Evolutionary conservation across 2,329 filamentous ascomycete species (phyloP).

Genomic region (Colletotrichum destructivum): DNA sequence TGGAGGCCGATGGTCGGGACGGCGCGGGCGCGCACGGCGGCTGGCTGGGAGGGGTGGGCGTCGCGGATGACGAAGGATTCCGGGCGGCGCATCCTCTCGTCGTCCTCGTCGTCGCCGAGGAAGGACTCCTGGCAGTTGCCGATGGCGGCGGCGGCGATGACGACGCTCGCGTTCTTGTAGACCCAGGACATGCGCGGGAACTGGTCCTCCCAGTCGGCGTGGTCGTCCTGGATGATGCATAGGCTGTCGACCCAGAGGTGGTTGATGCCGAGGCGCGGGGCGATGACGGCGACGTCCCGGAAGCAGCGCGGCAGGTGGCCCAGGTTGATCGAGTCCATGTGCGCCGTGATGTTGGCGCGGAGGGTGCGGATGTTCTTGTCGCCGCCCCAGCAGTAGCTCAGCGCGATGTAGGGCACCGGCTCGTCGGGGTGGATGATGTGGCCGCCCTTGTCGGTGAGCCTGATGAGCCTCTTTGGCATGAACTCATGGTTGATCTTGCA

Average conservation of each 20-base stretch:
- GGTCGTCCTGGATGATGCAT: slow-evolving; percentile 49
- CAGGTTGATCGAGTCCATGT: slow-evolving; percentile 1
- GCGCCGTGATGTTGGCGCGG: slow-evolving; percentile 1
- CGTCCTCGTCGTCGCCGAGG: neutral
- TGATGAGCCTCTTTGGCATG: neutral
- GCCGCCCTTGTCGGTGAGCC: neutral
- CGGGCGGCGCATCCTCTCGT: neutral
- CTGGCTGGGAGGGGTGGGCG: neutral
- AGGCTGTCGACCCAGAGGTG: slow-evolving; percentile 35
- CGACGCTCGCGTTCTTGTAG: slow-evolving; percentile 45
- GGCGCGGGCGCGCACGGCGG: neutral
- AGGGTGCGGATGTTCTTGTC: slow-evolving; percentile 2
- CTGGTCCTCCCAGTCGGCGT: slow-evolving; percentile 47
- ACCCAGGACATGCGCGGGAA: slow-evolving; percentile 49
- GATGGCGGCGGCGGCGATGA: slow-evolving; percentile 41
- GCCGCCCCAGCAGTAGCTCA: slow-evolving; percentile 5
- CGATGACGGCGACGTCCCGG: slow-evolving; percentile 3
- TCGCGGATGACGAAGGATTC: too few species aligned
- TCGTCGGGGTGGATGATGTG: slow-evolving; percentile 7
- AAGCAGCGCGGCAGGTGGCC: neutral
- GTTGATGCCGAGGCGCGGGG: slow-evolving; percentile 1
- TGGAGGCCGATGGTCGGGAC: neutral
- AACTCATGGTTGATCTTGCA: neutral
- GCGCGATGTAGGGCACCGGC: neutral
- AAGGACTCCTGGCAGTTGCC: neutral